Evolutionary conservation across 2,329 filamentous ascomycete genomes (phyloP).

Genomic region (Nannizziopsis arthrosporioides): DNA sequence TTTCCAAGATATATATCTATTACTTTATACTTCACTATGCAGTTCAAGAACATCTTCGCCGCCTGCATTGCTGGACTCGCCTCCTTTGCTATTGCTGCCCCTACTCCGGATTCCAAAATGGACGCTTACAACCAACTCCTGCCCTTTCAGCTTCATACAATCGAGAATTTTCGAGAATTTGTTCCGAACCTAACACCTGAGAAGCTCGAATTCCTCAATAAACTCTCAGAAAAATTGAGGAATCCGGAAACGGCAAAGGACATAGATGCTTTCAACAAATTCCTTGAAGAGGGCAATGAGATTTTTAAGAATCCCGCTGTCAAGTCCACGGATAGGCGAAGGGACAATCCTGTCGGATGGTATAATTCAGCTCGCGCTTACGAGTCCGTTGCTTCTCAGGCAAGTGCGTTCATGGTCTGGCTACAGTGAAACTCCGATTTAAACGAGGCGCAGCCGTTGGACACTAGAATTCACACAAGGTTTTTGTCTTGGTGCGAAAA

Average conservation of each 20-base stretch:
- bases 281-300: not conserved
- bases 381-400: too few relatives aligned
- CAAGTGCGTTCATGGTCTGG: too few relatives aligned
- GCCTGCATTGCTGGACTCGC: conserved; percentile 5
- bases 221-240: not conserved
- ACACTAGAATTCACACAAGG: too few relatives aligned
- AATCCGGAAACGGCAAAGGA: not conserved
- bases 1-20: not conserved
- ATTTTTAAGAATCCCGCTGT: not conserved
- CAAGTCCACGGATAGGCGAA: not conserved
- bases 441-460: too few relatives aligned
- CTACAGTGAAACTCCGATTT: too few relatives aligned
- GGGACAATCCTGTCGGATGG: not conserved
- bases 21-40: not conserved
- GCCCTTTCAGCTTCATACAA: not conserved
- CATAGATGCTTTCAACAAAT: not conserved
- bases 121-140: not conserved
- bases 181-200: not conserved
- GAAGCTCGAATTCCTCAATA: conserved; percentile 4
- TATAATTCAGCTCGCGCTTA: too few relatives aligned
- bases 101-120: not conserved
- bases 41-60: conserved; percentile 2
- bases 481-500: too few relatives aligned
- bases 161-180: conserved; percentile 3
- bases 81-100: conserved; percentile 4